phyloP scores from a whole-genome alignment of 495 filamentous ascomycete species.

The Pseudomonodictys pantanalensis region DNA sequence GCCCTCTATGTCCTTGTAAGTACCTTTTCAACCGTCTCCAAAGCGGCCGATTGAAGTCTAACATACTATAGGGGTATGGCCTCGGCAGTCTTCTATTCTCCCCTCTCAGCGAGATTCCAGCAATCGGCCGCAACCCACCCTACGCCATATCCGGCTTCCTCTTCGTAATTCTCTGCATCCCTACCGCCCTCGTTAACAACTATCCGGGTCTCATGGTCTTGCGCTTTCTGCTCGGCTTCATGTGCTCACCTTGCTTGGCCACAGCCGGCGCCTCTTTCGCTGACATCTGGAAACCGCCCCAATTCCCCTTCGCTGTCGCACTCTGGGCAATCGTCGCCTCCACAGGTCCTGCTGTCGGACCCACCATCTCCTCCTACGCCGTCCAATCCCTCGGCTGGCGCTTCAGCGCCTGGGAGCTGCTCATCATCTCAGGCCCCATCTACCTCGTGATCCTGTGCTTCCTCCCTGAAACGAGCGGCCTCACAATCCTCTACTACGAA shows the following conservation, averaged over 20 bases:
- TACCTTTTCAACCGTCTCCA: no score
- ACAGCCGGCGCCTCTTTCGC: slow-evolving; percentile 29
- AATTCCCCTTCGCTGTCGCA: slow-evolving; percentile 36
- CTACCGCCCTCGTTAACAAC: slow-evolving; percentile 35
- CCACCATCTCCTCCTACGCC: slow-evolving; percentile 56
- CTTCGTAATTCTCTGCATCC: slow-evolving; percentile 36
- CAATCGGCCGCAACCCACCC: slow-evolving; percentile 36
- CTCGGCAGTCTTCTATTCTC: slow-evolving; percentile 40
- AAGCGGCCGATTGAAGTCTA: no score
- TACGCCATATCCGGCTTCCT: slow-evolving; percentile 37
- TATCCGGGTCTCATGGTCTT: slow-evolving; percentile 37
- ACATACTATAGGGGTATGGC: slow-evolving; percentile 42
- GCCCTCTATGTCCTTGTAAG: slow-evolving; percentile 37
- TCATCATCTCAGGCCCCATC: slow-evolving; percentile 46
- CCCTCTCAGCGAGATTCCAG: slow-evolving; percentile 30
- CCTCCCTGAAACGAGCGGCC: slow-evolving; percentile 51
- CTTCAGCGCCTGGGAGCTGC: slow-evolving; percentile 41
- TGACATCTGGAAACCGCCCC: slow-evolving; percentile 17
- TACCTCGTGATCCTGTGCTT: slow-evolving; percentile 49
- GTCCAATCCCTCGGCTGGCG: slow-evolving; percentile 48
- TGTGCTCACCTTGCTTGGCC: slow-evolving; percentile 20
- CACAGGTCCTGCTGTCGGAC: slow-evolving; percentile 47
- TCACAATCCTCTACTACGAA: slow-evolving; percentile 53
- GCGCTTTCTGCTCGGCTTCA: slow-evolving; percentile 28
- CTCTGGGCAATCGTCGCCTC: slow-evolving; percentile 46